Conservation (phyloP, 2,329 filamentous ascomycete species). For the Reticulascus tulasneorum region DNA sequence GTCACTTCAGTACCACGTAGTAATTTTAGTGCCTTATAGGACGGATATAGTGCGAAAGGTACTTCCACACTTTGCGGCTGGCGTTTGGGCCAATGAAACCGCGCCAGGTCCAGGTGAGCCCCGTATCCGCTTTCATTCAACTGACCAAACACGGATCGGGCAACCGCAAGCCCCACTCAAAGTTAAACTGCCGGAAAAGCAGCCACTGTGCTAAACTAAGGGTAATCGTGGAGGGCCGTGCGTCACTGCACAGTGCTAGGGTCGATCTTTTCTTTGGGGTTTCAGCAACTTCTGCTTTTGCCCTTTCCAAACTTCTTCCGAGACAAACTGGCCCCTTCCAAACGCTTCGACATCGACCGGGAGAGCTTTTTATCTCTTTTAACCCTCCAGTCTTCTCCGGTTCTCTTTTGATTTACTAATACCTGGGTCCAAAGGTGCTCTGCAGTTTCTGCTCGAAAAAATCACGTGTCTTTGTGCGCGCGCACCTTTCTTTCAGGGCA, state of each 20-base stretch:
- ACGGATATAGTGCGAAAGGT: no score
- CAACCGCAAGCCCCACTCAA: slow-evolving; percentile 2
- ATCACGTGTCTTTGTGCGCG: no score
- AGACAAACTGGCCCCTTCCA: slow-evolving; percentile 14
- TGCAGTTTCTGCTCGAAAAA: no score
- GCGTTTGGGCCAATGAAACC: slow-evolving; percentile 7
- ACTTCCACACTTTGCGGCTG: slow-evolving; percentile 13
- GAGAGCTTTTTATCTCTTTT: slow-evolving; percentile 13
- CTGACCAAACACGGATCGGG: slow-evolving; percentile 3
- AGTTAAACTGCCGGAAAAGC: slow-evolving; percentile 6
- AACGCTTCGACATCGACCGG: slow-evolving; percentile 12
- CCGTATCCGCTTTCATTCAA: no score
- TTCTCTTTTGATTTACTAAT: no score
- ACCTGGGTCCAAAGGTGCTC: no score
- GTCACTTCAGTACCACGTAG: no score
- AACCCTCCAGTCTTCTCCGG: slow-evolving; percentile 2
- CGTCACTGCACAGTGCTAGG: slow-evolving; percentile 9
- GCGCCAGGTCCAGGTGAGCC: slow-evolving; percentile 4
- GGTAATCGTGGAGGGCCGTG: not conserved
- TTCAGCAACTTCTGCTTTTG: slow-evolving; percentile 22
- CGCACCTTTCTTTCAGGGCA: no score
- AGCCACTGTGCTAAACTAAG: no score
- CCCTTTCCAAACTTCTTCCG: slow-evolving; percentile 19
- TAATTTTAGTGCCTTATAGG: no score
- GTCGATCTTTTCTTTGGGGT: slow-evolving; percentile 18